Percentiles rank a stretch among this genome's conserved stretches.
These are phyloP conservation scores for Suillus sp. DNA, from an alignment of 768 basidiomycete genomes.

Conservation along the genomic window DNA sequence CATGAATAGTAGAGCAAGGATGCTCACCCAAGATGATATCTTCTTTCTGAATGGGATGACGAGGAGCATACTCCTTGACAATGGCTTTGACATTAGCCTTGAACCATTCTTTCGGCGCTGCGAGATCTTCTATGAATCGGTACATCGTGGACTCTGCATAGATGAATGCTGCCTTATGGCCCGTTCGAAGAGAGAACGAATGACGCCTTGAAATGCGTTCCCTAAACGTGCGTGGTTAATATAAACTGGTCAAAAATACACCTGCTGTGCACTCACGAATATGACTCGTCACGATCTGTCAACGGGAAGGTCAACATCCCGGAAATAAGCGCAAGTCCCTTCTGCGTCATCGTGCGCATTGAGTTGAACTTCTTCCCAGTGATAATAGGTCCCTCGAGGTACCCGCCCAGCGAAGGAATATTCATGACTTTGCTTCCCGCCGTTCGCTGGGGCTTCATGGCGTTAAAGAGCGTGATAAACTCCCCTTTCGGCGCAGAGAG, in stretches of 20 bases:
- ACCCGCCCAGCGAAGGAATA: conserved; percentile 60
- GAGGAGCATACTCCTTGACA: conserved; percentile 10
- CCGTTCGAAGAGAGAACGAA: conserved; percentile 58
- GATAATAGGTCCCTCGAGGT: conserved; percentile 48
- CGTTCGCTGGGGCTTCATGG: conserved; percentile 50
- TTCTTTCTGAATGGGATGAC: conserved; percentile 55
- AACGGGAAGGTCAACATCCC: conserved; percentile 50
- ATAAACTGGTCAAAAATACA: conserved; percentile 48
- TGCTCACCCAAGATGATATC: conserved; percentile 52
- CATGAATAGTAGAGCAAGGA: neutral
- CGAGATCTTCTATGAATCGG: conserved; percentile 60
- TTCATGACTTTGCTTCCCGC: conserved; percentile 40
- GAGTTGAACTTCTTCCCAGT: conserved; percentile 43
- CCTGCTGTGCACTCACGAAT: conserved; percentile 51
- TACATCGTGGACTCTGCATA: conserved; percentile 70
- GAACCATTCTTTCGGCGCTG: conserved; percentile 33
- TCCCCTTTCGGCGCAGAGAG: conserved; percentile 57
- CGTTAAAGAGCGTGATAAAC: conserved; percentile 71
- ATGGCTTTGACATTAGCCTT: conserved; percentile 9
- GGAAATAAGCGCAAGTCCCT: conserved; percentile 55
- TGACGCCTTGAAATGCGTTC: conserved; percentile 48
- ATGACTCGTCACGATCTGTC: conserved; percentile 31
- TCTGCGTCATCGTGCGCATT: conserved; percentile 56
- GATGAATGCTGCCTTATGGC: conserved; percentile 65
- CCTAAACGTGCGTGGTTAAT: conserved; percentile 43